A percentile compares a stretch with the other conserved stretches of the same genome.
Conservation (phyloP, 75 land plant genomes). For the Pinus tabuliformis region DNA sequence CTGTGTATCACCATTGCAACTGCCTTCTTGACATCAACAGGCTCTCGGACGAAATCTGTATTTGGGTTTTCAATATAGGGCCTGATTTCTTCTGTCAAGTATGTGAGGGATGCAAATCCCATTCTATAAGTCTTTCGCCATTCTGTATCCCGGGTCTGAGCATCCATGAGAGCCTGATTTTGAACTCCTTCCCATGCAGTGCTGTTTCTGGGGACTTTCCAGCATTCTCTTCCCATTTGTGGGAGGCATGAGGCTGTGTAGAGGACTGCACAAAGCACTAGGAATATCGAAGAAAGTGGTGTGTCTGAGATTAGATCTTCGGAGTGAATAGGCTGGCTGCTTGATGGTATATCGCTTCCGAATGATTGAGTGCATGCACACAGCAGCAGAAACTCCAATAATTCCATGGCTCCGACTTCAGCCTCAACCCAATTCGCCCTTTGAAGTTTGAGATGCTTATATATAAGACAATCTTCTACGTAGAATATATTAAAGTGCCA, state of each 20-base stretch:
- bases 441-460: neutral
- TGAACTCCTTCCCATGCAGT: constrained; percentile 15
- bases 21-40: constrained; percentile 19
- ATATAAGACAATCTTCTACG: neutral
- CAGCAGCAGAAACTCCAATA: constrained; percentile 3
- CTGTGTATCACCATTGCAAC: constrained; percentile 29
- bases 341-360: neutral
- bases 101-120: constrained; percentile 21
- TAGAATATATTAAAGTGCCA: neutral
- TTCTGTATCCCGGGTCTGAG: constrained; percentile 7
- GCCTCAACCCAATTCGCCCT: neutral
- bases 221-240: constrained; percentile 13
- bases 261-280: constrained; percentile 13
- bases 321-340: neutral
- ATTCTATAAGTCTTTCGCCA: constrained; percentile 20
- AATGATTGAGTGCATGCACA: constrained; percentile 5
- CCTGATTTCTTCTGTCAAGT: constrained; percentile 17
- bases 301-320: constrained; percentile 6
- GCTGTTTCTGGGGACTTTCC: constrained; percentile 20
- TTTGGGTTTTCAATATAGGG: constrained; percentile 11
- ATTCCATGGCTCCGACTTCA: neutral
- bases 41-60: constrained; percentile 16
- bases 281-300: constrained; percentile 15
- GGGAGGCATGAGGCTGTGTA: constrained; percentile 14
- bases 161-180: neutral